Evolutionary conservation across 495 filamentous ascomycete genomes (phyloP).

Genomic region (Astrothelium subdiscretum): DNA sequence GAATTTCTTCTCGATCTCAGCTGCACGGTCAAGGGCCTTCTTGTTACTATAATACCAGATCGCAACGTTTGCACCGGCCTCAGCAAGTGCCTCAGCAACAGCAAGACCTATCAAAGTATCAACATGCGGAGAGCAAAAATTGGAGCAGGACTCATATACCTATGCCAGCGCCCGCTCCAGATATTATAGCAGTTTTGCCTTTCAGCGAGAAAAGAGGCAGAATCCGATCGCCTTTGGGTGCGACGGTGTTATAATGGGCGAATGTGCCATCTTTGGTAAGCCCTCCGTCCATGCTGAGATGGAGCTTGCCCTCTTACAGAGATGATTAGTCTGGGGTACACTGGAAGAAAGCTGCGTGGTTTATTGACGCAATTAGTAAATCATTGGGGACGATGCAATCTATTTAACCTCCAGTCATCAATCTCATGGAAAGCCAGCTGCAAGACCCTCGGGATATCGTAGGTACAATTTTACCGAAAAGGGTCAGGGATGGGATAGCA

Average conservation of each 20-base stretch:
- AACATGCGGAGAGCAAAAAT: neutral
- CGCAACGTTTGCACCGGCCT: conserved; percentile 78
- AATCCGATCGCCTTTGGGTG: conserved; percentile 48
- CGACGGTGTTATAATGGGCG: conserved; percentile 22
- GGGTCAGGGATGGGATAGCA: neutral
- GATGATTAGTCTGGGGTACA: neutral
- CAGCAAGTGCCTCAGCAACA: conserved; percentile 65
- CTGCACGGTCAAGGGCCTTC: conserved; percentile 56
- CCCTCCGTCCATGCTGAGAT: conserved; percentile 5
- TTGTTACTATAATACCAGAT: conserved; percentile 78
- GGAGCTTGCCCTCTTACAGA: neutral
- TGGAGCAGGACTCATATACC: conserved; percentile 20
- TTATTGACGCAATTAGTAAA: neutral
- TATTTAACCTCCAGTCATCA: neutral
- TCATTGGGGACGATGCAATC: neutral
- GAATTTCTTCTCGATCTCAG: conserved; percentile 58
- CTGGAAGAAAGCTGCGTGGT: neutral
- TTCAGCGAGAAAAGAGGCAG: conserved; percentile 74
- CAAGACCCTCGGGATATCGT: neutral
- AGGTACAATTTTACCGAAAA: neutral
- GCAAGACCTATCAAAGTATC: conserved; percentile 34
- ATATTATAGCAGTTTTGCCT: conserved; percentile 73
- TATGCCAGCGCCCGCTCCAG: conserved; percentile 73
- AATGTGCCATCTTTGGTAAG: conserved; percentile 24
- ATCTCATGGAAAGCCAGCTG: neutral